These are phyloP conservation scores for Aphanocladium album DNA, from an alignment of 2,329 filamentous ascomycete genomes.

Conservation along the genomic window DNA sequence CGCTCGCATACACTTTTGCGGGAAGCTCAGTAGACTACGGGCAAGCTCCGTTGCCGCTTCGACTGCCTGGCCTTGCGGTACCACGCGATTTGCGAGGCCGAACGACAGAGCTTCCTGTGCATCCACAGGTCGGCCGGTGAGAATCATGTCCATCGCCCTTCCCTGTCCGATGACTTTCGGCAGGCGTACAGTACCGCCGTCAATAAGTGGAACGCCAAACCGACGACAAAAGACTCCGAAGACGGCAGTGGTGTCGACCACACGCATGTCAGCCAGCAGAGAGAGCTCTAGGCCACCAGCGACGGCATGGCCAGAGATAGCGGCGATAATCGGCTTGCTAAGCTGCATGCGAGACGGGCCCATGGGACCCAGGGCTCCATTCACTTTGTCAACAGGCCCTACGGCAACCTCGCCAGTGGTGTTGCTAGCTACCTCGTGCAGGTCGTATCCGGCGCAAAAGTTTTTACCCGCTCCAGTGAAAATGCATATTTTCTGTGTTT, in stretches of 20 bases:
- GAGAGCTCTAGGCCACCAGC: constrained; percentile 49
- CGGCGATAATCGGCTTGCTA: constrained; percentile 47
- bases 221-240: constrained; percentile 53
- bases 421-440: constrained; percentile 37
- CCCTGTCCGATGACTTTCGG: constrained; percentile 48
- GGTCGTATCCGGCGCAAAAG: constrained; percentile 51
- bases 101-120: constrained; percentile 46
- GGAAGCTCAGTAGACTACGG: constrained; percentile 41
- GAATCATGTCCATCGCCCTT: constrained; percentile 50
- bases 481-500: constrained; percentile 47
- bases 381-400: constrained; percentile 13
- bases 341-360: constrained; percentile 46
- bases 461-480: constrained; percentile 40
- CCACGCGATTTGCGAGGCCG: constrained; percentile 49
- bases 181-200: constrained; percentile 46
- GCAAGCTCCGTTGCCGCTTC: constrained; percentile 45
- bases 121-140: constrained; percentile 45
- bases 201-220: constrained; percentile 30
- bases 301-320: constrained; percentile 48
- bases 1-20: constrained; percentile 46
- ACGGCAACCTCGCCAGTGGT: constrained; percentile 10
- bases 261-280: constrained; percentile 47
- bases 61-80: constrained; percentile 44
- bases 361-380: constrained; percentile 39
- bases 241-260: constrained; percentile 47